Percentiles rank a stretch among this genome's conserved stretches.
phyloP scores from a whole-genome alignment of 1,284 basidiomycete species.

The Papiliotrema nemorosa region DNA sequence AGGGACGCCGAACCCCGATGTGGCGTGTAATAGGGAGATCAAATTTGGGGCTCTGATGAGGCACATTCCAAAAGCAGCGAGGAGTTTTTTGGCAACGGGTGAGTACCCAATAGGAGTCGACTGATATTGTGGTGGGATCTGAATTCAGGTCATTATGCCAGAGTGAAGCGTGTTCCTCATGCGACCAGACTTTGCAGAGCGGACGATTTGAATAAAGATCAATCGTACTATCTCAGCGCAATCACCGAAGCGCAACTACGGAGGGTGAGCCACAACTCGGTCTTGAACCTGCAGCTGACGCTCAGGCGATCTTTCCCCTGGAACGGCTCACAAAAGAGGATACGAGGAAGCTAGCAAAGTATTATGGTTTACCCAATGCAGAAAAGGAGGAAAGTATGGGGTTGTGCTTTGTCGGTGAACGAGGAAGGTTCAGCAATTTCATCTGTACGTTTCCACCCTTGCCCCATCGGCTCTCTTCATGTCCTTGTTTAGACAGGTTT shows the following conservation, averaged over 20 bases:
- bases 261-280: conserved; percentile 30
- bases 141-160: conserved; percentile 79
- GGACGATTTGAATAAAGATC: conserved; percentile 73
- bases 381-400: conserved; percentile 87
- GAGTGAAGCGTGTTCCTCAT: conserved; percentile 54
- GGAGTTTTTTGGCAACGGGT: conserved; percentile 76
- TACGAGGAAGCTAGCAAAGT: conserved; percentile 72
- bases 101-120: conserved; percentile 11
- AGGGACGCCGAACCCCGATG: conserved; percentile 86
- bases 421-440: conserved; percentile 68
- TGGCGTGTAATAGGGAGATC: conserved; percentile 76
- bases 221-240: conserved; percentile 87
- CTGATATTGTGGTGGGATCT: too few species aligned
- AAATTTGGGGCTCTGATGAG: conserved; percentile 88
- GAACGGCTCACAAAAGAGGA: conserved; percentile 63
- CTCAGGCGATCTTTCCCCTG: conserved; percentile 73
- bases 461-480: not conserved
- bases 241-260: conserved; percentile 62
- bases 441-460: conserved; percentile 56
- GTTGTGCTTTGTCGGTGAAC: conserved; percentile 91
- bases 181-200: conserved; percentile 63
- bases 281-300: not conserved
- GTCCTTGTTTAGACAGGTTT: too few species aligned
- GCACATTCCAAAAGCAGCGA: conserved; percentile 51
- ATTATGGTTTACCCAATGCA: conserved; percentile 70